phyloP scores from a whole-genome alignment of 2,329 filamentous ascomycete species.

The Aschersonia sp. region DNA sequence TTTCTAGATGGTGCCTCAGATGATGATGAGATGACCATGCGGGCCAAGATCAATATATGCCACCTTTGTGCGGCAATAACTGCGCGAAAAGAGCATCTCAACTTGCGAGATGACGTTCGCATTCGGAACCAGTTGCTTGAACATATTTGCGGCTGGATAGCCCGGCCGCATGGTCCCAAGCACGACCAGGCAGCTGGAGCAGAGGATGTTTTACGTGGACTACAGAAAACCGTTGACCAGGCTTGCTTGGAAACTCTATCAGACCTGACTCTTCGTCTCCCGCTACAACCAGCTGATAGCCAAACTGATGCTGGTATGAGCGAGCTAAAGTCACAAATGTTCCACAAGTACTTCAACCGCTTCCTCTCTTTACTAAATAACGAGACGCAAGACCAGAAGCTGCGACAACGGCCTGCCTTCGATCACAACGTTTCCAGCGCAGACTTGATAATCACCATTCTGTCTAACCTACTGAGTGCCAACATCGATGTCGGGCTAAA shows the following conservation, averaged over 20 bases:
- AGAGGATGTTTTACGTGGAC: constrained; percentile 38
- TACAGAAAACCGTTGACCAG: constrained; percentile 51
- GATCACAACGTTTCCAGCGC: constrained; percentile 43
- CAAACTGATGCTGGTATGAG: constrained; percentile 52
- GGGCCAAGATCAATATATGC: constrained; percentile 56
- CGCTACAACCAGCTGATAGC: constrained; percentile 49
- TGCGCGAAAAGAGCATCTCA: constrained; percentile 52
- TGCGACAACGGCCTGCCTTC: constrained; percentile 13
- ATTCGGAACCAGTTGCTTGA: constrained; percentile 55
- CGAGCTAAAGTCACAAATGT: constrained; percentile 57
- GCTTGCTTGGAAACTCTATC: constrained; percentile 51
- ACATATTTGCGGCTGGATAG: constrained; percentile 55
- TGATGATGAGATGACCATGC: constrained; percentile 32
- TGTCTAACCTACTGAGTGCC: constrained; percentile 54
- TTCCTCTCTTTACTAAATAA: constrained; percentile 52
- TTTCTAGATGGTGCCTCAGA: constrained; percentile 47
- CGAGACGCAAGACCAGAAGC: constrained; percentile 29
- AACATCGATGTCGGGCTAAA: constrained; percentile 60
- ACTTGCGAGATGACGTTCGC: constrained; percentile 52
- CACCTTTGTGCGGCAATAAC: constrained; percentile 51
- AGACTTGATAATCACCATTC: constrained; percentile 50
- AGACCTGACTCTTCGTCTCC: constrained; percentile 50
- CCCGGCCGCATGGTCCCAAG: constrained; percentile 37
- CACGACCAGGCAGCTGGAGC: constrained; percentile 24
- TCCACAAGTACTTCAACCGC: constrained; percentile 56